Base-by-base conservation (phyloP, 225 moss, liverwort and hornwort species). In the Antitrichia curtipendula region DNA sequence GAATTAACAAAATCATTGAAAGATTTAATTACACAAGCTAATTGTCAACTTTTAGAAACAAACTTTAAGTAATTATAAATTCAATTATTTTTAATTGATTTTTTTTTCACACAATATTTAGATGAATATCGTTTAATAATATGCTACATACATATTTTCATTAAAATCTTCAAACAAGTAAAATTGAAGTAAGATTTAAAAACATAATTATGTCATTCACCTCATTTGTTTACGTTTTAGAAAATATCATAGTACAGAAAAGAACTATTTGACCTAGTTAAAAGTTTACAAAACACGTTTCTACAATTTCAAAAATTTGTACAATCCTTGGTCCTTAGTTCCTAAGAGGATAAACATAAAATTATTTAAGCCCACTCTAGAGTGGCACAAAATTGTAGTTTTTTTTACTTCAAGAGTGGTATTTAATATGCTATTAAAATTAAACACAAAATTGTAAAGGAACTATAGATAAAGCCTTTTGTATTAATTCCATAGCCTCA, bases 321-420 rank as follows among this genome's bases (percentile, higher is more conserved):
- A 12, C 5, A 69, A 69, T 69, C 8, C 1, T 69, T 40, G 4
- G 13, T 69, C 40, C 1, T 14, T 13, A 68, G 6, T 12, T 1
- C 2, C 18, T 6, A 7, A 23, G 23, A 38, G 2, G 68, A 38
- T 22, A 68, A 4, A 23, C 3, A 6, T 68, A 38, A 7, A 38
- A 12, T 12, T 66, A n/a, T 66, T 66, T n/a, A 12, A 66, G 22
- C 7, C 2, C 12, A n/a, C 12, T n/a, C 2, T 34, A n/a, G 12
- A n/a, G n/a, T 21, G 7, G 7, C 21, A n/a, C 20, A 6, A 36
- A 20, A 5, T 36, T 11, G 10, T 20, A 65, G 2, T 66, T 21
- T 34, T 36, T 36, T 65, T 10, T 9, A 10, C 1, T 11, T 65
- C 2, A 0, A 19, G 2, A 36, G 8, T 0, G 6, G 1, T 19